Base-by-base conservation (phyloP, 2,329 filamentous ascomycete species). In the Pyricularia pennisetigena region DNA sequence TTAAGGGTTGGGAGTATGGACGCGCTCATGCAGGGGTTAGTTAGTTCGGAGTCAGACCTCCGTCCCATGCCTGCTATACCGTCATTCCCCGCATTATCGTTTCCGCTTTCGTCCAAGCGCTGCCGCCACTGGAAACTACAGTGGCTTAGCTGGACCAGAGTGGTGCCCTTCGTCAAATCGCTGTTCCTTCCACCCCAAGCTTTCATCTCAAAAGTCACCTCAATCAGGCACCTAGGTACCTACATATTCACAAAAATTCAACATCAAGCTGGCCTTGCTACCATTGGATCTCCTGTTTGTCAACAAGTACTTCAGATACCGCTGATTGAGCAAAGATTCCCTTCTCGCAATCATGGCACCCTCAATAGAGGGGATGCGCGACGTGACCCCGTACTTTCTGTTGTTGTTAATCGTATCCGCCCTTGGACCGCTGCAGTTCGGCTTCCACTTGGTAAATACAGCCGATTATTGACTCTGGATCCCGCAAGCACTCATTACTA, bases 381-480 rank as follows among this genome's bases (percentile, higher is more conserved):
- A 83, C 73, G 81, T 93, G 68, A 95, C 92, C 49, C 82, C 87
- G 5, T 97, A 93, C 78, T 87, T 98, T 73, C 76, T 95, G 74
- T 86, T 92, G 75, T 80, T 95, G 64, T 85, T 98, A 68, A 80
- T 88, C 70, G 83, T 94, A 69, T 87, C 91, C 62, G 96, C 93
- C 0, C 80, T 97, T 23, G 95, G 94, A 0, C 93, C 95, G 1
- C 85, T 98, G 63, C 93, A 97, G 74, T 99, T 97, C 76, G 95
- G 95, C 71, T 97, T 92, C 79, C 94, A 98, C 79, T 79, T 98
- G 76, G 93, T 95, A 85, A 75, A 81, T 74, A 29, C 16, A 20
- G 32, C 54, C 68, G 23, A 32, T 67, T n/a, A 66, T 54, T 24
- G 65, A 30, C 59, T 69, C 67, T 68, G 24, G 72, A 69, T 70